These are phyloP conservation scores for Arthrobotrys sphaeroides DNA, from an alignment of 2,329 filamentous ascomycete genomes.

Conservation along the genomic window DNA sequence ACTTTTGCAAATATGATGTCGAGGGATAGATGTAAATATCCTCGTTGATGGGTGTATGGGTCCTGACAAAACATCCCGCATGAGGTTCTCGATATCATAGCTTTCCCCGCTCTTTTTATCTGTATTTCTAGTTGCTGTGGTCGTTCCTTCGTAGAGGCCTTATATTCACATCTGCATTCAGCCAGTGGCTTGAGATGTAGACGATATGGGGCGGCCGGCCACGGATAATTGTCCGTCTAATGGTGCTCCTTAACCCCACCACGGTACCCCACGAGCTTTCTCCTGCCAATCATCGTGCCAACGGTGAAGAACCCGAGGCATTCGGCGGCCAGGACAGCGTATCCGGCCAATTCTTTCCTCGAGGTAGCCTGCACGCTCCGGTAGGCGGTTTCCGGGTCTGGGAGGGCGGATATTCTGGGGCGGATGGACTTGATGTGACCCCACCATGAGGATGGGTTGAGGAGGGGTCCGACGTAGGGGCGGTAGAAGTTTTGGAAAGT, in stretches of 20 bases:
- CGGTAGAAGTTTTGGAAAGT: slow-evolving; percentile 34
- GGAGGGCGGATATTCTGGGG: slow-evolving; percentile 64
- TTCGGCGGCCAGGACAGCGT: slow-evolving; percentile 83
- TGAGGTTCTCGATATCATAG: neutral
- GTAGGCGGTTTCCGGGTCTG: slow-evolving; percentile 69
- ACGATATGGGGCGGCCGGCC: slow-evolving; percentile 2
- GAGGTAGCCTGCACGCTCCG: slow-evolving; percentile 74
- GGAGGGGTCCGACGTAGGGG: slow-evolving; percentile 31
- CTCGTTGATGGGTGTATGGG: neutral
- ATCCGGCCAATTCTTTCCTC: slow-evolving; percentile 74
- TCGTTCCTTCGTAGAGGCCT: neutral
- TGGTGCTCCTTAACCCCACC: slow-evolving; percentile 72
- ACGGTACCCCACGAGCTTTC: slow-evolving; percentile 94
- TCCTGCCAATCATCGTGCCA: slow-evolving; percentile 93
- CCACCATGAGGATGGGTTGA: slow-evolving; percentile 49
- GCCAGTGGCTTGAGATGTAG: neutral
- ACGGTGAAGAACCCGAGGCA: slow-evolving; percentile 96
- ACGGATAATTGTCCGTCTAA: slow-evolving; percentile 60
- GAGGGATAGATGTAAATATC: slow-evolving; percentile 1
- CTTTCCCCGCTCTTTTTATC: no score
- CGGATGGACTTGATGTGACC: slow-evolving; percentile 57
- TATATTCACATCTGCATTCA: neutral
- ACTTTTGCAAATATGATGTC: slow-evolving; percentile 27
- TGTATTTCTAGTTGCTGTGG: no score
- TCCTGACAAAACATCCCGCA: neutral